Evolutionary conservation across 2,329 filamentous ascomycete species (phyloP), one percentile per base, ranked within the genome.

Genomic region (Zalaria obscura): DNA sequence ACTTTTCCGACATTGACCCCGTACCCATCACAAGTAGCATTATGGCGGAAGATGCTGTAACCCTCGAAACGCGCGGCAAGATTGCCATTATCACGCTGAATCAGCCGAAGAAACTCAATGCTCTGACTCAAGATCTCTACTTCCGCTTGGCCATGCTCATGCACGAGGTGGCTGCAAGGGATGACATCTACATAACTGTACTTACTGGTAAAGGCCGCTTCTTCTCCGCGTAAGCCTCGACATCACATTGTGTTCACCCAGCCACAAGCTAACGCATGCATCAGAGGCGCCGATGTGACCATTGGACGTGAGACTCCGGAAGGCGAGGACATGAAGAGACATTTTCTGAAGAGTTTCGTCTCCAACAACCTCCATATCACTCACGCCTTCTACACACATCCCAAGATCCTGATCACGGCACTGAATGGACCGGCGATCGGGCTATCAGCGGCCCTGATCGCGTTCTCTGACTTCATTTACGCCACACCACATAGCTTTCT

Each of bases 381-480:
- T 2, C 80, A 85, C 53, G 80, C 86, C 52, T 94, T 96, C 68
- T 88, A 91, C 68, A 80, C 78, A 9, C 91, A 96, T 65, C 84
- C 87, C 52, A 95, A 96, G 67, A 83, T 96, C 63, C 82, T 96
- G 25, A 75, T 96, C 45, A 80, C 80, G 0, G 91, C 85, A 0
- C 78, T 96, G 50, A 96, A 96, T 65, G 91, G 89, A 3, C 91
- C 91, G 4, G 87, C 79, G 7, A 73, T 98, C 40, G 91, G 91
- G 4, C 78, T 96, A 28, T 83, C 82, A 2, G 91, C 89, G 1
- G 88, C 89, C 0, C 65, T 96, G 0, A 68, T 86, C 44, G 80
- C 79, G 27, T 83, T 85, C 60, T 83, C 83, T 25, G 91, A 96
- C 68, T 96, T 96, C 67, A 75, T 96, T 59, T 96, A 96, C 69